Conservation (phyloP, 1,284 basidiomycete genomes). For the Rhodotorula sp. region DNA sequence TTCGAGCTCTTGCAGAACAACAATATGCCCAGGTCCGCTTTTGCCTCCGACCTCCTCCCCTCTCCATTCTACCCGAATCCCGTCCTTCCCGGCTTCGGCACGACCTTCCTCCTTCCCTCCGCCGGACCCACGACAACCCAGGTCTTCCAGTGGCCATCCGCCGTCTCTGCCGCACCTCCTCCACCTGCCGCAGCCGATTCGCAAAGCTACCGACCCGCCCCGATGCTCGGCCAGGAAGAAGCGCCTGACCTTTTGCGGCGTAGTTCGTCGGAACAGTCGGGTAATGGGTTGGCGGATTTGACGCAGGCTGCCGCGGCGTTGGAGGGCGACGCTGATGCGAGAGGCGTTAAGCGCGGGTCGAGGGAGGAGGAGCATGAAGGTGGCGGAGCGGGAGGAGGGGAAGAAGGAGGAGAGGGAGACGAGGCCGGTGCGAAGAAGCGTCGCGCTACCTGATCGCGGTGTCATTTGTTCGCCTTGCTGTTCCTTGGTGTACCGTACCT, state of each 20-base stretch:
- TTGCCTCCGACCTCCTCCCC: constrained; percentile 33
- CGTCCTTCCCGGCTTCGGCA: neutral
- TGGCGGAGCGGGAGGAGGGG: neutral
- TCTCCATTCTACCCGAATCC: constrained; percentile 30
- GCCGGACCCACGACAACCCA: neutral
- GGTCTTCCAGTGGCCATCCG: neutral
- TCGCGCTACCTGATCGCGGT: neutral
- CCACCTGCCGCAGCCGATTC: neutral
- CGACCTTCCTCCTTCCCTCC: neutral
- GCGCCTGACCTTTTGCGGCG: constrained; percentile 8
- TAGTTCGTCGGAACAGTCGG: neutral
- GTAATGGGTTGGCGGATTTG: neutral
- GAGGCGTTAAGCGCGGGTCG: neutral
- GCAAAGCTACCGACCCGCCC: constrained; percentile 1
- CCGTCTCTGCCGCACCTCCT: neutral
- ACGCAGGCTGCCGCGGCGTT: constrained; percentile 4
- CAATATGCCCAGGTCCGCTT: constrained; percentile 14
- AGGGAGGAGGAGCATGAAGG: neutral
- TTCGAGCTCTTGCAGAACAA: constrained; percentile 4
- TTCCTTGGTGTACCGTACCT: too few species aligned
- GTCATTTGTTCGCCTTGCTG: neutral
- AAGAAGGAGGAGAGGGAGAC: neutral
- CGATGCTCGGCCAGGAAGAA: constrained; percentile 9
- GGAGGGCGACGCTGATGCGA: neutral
- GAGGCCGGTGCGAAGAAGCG: neutral